phyloP scores from a whole-genome alignment of 331 rosid genomes.

The Phaseolus coccineus region DNA sequence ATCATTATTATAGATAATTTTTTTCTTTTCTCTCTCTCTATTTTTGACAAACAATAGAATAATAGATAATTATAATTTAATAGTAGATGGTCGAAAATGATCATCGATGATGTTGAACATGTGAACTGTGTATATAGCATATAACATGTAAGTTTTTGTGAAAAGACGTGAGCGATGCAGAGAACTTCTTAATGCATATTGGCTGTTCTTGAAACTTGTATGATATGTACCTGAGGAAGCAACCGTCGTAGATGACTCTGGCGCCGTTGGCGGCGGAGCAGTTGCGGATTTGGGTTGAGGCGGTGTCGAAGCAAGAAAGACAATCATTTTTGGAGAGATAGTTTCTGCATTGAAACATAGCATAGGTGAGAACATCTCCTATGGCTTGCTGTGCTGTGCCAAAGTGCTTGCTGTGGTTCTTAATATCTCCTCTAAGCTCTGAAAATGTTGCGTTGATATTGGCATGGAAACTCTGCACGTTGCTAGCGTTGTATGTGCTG shows the following conservation, averaged over 20 bases:
- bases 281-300: constrained; percentile 54
- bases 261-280: constrained; percentile 65
- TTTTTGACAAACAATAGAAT: no score
- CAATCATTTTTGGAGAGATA: constrained; percentile 63
- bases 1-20: no score
- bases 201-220: no score
- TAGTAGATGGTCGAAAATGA: no score
- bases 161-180: no score
- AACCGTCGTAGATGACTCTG: constrained; percentile 69
- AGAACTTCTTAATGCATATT: no score
- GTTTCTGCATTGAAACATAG: constrained; percentile 66
- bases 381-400: background rate
- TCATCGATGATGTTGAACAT: no score
- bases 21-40: no score
- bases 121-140: no score
- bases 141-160: background rate
- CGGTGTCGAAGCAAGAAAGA: constrained; percentile 54
- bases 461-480: constrained; percentile 29
- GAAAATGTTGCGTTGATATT: constrained; percentile 52
- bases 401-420: background rate
- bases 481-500: constrained; percentile 35
- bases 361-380: constrained; percentile 33
- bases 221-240: constrained; percentile 57
- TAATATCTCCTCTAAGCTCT: constrained; percentile 34
- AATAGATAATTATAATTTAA: no score